Percentiles rank a stretch among this genome's conserved stretches.
phyloP scores from a whole-genome alignment of 371 early-diverging fungal genomes.

The Amoeboaphelidium protococcarum region DNA sequence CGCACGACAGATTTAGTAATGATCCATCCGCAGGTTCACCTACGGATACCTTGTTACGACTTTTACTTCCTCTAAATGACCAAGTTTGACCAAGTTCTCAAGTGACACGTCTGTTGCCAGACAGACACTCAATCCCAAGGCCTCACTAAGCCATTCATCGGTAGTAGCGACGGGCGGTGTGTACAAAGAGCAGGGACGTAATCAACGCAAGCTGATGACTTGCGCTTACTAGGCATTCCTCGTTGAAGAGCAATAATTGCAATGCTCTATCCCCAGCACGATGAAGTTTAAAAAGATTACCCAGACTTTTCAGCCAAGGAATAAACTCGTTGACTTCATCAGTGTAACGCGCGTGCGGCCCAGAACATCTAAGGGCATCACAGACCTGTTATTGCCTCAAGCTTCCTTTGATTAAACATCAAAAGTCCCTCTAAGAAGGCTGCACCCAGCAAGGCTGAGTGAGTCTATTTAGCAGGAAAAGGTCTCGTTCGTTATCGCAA shows the following conservation, averaged over 20 bases:
- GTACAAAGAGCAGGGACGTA: no score
- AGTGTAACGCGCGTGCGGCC: conserved; percentile 48
- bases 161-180: no score
- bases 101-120: conserved; percentile 16
- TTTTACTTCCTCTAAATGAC: conserved; percentile 41
- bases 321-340: conserved; percentile 25
- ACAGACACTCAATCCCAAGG: conserved; percentile 19
- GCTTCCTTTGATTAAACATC: conserved; percentile 24
- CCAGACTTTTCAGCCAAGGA: conserved; percentile 27
- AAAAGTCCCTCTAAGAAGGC: conserved; percentile 28
- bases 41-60: conserved; percentile 47
- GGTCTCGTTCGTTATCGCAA: conserved; percentile 38
- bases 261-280: conserved; percentile 33
- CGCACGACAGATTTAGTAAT: no score
- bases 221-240: no score
- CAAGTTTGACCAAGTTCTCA: conserved; percentile 27
- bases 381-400: conserved; percentile 41
- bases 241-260: conserved; percentile 28
- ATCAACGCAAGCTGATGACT: no score
- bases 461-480: conserved; percentile 17
- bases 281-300: conserved; percentile 29
- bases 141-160: conserved; percentile 31
- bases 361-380: conserved; percentile 47
- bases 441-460: conserved; percentile 6
- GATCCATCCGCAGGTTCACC: conserved; percentile 37